Conservation (phyloP, 345 rosid species). For the Bruguiera gymnorhiza region DNA sequence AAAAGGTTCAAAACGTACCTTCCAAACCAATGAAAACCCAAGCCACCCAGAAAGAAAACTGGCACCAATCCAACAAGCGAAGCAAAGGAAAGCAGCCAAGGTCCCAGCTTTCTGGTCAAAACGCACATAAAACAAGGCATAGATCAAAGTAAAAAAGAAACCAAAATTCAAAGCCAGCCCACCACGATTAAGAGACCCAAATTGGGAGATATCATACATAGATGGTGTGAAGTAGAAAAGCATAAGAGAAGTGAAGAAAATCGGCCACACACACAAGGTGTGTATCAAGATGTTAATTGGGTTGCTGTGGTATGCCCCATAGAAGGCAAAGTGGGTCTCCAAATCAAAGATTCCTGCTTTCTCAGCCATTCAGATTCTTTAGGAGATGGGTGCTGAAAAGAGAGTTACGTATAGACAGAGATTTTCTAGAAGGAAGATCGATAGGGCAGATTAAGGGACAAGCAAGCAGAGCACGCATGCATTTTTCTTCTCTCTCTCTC, state of each 20-base stretch:
- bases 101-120: conserved; percentile 78
- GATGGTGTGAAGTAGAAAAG: conserved; percentile 59
- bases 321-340: conserved; percentile 29
- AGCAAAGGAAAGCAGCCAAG: conserved; percentile 71
- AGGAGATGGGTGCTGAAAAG: no score
- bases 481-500: no score
- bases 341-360: conserved; percentile 55
- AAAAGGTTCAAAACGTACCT: conserved; percentile 34
- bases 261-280: conserved; percentile 81
- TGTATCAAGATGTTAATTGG: conserved; percentile 51
- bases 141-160: conserved; percentile 49
- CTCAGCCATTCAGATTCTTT: conserved; percentile 17
- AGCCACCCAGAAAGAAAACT: conserved; percentile 44
- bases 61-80: conserved; percentile 78
- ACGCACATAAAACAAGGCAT: conserved; percentile 53
- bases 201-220: conserved; percentile 32
- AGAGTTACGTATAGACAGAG: no score
- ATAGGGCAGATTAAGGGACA: no score
- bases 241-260: conserved; percentile 62
- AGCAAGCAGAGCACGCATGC: no score
- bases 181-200: conserved; percentile 36
- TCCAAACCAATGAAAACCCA: conserved; percentile 61
- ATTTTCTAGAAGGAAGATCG: no score
- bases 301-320: conserved; percentile 25
- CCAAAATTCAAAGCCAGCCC: conserved; percentile 54